Base-by-base conservation (phyloP, 1,284 basidiomycete genomes). In the Hemileia vastatrix region DNA sequence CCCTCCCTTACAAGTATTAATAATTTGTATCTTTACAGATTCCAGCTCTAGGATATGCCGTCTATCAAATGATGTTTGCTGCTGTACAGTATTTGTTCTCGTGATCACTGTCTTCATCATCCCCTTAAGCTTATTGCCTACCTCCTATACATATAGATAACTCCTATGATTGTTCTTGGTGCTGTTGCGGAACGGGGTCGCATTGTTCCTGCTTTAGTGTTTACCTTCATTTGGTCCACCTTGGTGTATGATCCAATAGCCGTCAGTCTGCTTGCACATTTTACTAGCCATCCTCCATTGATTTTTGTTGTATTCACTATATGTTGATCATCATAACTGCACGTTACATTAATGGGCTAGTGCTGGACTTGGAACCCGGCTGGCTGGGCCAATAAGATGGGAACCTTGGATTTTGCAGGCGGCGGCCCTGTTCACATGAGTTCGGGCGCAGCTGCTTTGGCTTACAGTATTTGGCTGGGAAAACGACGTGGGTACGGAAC, bases 131-230 rank as follows among this genome's bases (percentile, higher is more conserved):
- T 74, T 52, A 68, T 70, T 71, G 23, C 44, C 24, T 11, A 62
- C 11, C 18, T 21, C 18, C n/a, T 24, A 56, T 66, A 44, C 57
- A 49, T 36, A 24, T 54, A 77, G 61, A 80, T 82, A 72, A 90
- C 81, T 32, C 75, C 76, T 27, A 78, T 79, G 53, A 83, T 96
- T 68, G 90, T 90, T 15, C 81, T 90, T 55, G 92, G 93, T 70
- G 94, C 90, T 23, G 85, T 94, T 66, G 90, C 93, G 21, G 94
- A 97, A 76, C 90, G 91, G 58, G 85, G 85, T 15, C 85, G 86
- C 15, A 81, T 97, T 6, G 90, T 89, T 0, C 94, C 93, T 1
- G 78, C 90, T 64, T 80, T 94, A 54, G 82, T 93, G 65, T 96
- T 95, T 77, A 82, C 88, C 67, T 96, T 97, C 77, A 74, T 85